These are phyloP conservation scores for Macrolepiota fuliginosa DNA, from an alignment of 768 basidiomycete species.

Conservation along the genomic window DNA sequence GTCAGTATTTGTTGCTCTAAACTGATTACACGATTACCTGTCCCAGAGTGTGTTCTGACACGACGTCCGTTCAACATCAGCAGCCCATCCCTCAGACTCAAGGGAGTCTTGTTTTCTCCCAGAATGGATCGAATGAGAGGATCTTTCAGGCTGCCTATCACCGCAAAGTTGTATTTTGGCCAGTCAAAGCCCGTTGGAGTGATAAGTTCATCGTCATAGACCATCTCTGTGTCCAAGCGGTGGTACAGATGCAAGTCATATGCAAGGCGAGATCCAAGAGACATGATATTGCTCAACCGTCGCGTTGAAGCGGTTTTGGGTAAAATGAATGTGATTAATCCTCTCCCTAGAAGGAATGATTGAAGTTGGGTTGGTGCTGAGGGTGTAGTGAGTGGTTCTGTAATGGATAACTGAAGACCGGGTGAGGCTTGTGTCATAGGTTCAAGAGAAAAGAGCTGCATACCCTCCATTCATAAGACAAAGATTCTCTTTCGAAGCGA, in stretches of 20 bases:
- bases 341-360: slow-evolving; percentile 53
- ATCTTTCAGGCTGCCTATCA: slow-evolving; percentile 46
- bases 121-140: slow-evolving; percentile 32
- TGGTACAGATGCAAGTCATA: slow-evolving; percentile 69
- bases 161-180: slow-evolving; percentile 50
- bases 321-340: slow-evolving; percentile 57
- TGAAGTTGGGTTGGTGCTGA: slow-evolving; percentile 59
- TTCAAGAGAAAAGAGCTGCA: background rate
- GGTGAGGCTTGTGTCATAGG: background rate
- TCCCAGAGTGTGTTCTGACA: slow-evolving; percentile 24
- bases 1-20: background rate
- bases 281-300: slow-evolving; percentile 27
- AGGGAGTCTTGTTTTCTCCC: slow-evolving; percentile 27
- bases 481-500: background rate
- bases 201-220: slow-evolving; percentile 38
- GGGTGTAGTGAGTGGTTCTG: background rate
- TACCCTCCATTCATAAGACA: slow-evolving; percentile 10
- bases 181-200: slow-evolving; percentile 22
- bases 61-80: slow-evolving; percentile 25
- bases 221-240: slow-evolving; percentile 63
- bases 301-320: slow-evolving; percentile 25
- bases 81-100: slow-evolving; percentile 24
- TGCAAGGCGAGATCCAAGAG: slow-evolving; percentile 62
- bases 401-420: slow-evolving; percentile 7
- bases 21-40: slow-evolving; percentile 22